These are phyloP conservation scores for Lepidium africanum DNA, from an alignment of 345 rosid species.

Conservation along the genomic window DNA sequence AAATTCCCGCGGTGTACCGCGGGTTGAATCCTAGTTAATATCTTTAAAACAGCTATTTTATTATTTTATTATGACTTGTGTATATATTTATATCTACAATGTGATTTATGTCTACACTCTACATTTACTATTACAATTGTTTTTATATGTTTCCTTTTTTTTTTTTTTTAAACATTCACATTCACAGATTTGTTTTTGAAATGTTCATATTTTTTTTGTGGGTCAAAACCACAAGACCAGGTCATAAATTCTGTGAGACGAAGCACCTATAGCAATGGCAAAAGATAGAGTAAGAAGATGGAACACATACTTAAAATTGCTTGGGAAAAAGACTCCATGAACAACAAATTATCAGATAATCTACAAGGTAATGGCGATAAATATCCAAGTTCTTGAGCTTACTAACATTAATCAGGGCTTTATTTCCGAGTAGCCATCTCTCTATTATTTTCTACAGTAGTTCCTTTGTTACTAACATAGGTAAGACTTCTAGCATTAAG, in stretches of 20 bases:
- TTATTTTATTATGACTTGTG: too few species aligned
- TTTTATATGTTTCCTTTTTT: too few species aligned
- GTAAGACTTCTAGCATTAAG: not conserved
- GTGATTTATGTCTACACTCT: too few species aligned
- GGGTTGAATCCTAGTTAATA: too few species aligned
- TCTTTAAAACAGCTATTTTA: too few species aligned
- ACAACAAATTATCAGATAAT: not conserved
- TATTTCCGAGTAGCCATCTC: not conserved
- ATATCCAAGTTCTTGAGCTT: not conserved
- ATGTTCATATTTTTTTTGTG: conserved; percentile 30
- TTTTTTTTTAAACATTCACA: too few species aligned
- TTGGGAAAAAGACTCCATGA: not conserved
- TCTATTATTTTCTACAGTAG: not conserved
- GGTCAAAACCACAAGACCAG: conserved; percentile 69
- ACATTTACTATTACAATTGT: too few species aligned
- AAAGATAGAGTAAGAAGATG: not conserved
- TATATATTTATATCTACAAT: too few species aligned
- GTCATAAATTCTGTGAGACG: conserved; percentile 57
- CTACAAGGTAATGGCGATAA: not conserved
- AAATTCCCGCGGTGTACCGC: too few species aligned
- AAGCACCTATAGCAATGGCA: conserved; percentile 22
- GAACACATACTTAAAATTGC: not conserved
- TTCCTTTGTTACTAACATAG: not conserved
- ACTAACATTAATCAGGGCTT: not conserved
- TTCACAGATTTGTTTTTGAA: too few species aligned